These are phyloP conservation scores for Aureobasidium leucospermi DNA, from an alignment of 2,329 filamentous ascomycete genomes.

Conservation along the genomic window DNA sequence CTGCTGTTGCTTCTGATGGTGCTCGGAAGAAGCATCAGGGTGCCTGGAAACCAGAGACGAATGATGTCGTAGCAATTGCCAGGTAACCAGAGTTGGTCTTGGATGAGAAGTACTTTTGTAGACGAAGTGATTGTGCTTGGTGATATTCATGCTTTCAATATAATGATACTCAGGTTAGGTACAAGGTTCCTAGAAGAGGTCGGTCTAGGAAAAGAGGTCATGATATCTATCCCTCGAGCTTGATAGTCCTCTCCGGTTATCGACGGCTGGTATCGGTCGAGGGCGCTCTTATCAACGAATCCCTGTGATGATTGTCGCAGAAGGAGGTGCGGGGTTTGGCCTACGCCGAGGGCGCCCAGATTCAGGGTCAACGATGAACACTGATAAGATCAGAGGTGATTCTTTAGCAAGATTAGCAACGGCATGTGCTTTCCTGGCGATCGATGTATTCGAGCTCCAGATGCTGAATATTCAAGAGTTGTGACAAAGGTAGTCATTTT, in stretches of 20 bases:
- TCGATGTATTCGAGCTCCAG: no score
- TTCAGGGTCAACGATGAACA: neutral
- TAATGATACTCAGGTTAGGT: neutral
- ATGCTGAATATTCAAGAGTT: no score
- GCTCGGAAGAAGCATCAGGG: neutral
- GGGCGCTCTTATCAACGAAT: neutral
- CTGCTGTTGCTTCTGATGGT: neutral
- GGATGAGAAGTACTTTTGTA: neutral
- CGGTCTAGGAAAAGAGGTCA: neutral
- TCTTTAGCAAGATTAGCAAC: neutral
- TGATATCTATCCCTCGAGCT: neutral
- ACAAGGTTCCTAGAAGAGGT: neutral
- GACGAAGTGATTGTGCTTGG: neutral
- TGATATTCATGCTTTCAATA: neutral
- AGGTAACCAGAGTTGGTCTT: neutral
- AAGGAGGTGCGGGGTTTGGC: constrained; percentile 8
- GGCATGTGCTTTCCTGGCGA: no score
- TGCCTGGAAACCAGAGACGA: neutral
- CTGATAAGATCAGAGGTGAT: neutral
- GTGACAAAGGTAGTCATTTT: no score
- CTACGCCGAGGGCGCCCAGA: neutral
- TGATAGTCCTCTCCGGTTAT: neutral
- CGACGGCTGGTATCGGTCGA: neutral
- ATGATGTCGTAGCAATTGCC: neutral
- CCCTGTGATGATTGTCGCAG: neutral